Evolutionary conservation across 768 basidiomycete genomes (phyloP).

Genomic region (Termitomyces sp.): DNA sequence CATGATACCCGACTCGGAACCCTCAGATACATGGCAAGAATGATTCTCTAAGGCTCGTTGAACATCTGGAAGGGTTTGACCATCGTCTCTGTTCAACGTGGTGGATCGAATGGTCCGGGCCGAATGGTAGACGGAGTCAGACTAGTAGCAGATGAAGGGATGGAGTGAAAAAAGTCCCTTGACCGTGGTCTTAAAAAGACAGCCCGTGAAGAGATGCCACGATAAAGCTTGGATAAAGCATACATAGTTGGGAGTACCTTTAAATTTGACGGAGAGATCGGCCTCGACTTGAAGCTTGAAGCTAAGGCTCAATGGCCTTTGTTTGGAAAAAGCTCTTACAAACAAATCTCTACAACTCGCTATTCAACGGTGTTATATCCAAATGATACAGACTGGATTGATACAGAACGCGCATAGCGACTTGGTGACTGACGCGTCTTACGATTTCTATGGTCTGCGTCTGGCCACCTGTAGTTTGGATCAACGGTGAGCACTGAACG

Average conservation of each 20-base stretch:
- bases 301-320: no score
- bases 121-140: not conserved
- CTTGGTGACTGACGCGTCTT: constrained; percentile 81
- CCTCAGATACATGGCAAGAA: not conserved
- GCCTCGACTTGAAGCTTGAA: no score
- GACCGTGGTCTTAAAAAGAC: no score
- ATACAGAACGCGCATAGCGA: constrained; percentile 78
- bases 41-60: not conserved
- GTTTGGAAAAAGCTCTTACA: not conserved
- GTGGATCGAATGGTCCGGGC: no score
- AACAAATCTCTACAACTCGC: not conserved
- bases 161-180: no score
- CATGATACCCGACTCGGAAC: not conserved
- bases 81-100: no score
- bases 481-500: constrained; percentile 57
- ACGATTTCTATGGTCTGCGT: constrained; percentile 85
- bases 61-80: not conserved
- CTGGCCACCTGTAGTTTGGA: constrained; percentile 82
- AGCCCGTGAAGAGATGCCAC: no score
- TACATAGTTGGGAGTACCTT: no score
- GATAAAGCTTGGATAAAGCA: no score
- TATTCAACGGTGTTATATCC: not conserved
- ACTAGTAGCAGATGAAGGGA: no score
- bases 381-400: constrained; percentile 77
- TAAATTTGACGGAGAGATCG: not conserved